A percentile compares a stretch with the other conserved stretches of the same genome.
These are phyloP conservation scores for Cladophialophora immunda DNA, from an alignment of 2,329 filamentous ascomycete species.

Conservation along the genomic window DNA sequence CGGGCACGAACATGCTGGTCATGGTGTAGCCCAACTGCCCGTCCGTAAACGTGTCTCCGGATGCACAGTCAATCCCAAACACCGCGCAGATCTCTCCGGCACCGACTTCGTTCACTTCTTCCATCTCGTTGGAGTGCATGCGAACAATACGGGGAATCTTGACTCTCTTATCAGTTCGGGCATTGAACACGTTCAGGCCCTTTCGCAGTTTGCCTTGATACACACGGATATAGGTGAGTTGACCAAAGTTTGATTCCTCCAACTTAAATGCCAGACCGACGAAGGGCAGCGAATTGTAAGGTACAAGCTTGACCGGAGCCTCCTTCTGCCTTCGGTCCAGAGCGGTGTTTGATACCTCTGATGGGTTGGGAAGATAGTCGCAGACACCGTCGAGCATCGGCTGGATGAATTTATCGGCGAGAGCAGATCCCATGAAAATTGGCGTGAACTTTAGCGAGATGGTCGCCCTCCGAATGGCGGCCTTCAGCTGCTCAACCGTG, in stretches of 20 bases:
- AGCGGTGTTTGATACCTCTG: slow-evolving; percentile 87
- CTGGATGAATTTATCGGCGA: slow-evolving; percentile 94
- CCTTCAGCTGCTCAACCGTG: slow-evolving; percentile 83
- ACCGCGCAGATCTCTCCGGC: slow-evolving; percentile 98
- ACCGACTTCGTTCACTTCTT: slow-evolving; percentile 90
- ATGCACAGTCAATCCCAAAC: slow-evolving; percentile 97
- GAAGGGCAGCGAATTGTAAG: slow-evolving; percentile 92
- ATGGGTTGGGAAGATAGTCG: slow-evolving; percentile 92
- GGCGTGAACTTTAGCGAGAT: slow-evolving; percentile 89
- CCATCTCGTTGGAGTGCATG: slow-evolving; percentile 99
- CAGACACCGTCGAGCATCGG: slow-evolving; percentile 96
- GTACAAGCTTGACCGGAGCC: slow-evolving; percentile 82
- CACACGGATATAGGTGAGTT: slow-evolving; percentile 97
- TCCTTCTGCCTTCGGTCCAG: slow-evolving; percentile 84
- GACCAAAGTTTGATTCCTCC: slow-evolving; percentile 97
- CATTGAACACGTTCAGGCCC: slow-evolving; percentile 91
- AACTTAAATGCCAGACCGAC: slow-evolving; percentile 98
- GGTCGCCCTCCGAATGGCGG: slow-evolving; percentile 90
- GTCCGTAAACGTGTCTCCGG: slow-evolving; percentile 97
- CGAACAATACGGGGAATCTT: slow-evolving; percentile 96
- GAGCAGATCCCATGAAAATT: slow-evolving; percentile 93
- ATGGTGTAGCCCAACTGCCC: slow-evolving; percentile 91
- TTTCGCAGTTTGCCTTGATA: slow-evolving; percentile 93
- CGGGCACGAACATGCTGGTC: slow-evolving; percentile 96
- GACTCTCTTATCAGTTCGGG: slow-evolving; percentile 92